phyloP scores from a whole-genome alignment of 306 rosid species.

The Vachellia collinsii region DNA sequence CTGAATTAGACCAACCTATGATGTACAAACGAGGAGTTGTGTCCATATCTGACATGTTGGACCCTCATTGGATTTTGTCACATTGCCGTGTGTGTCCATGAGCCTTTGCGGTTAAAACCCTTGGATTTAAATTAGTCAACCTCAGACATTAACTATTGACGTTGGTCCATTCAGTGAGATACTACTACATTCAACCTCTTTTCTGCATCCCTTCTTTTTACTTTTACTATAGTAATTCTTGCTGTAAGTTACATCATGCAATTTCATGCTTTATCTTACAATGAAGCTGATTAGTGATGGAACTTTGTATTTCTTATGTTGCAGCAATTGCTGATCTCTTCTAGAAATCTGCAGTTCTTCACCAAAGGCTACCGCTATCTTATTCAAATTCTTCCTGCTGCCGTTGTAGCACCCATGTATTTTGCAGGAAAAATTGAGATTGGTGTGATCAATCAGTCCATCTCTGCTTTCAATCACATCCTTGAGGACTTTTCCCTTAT shows the following conservation, averaged over 20 bases:
- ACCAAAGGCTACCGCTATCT: conserved; percentile 87
- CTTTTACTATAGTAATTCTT: background rate
- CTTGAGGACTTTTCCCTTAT: conserved; percentile 91
- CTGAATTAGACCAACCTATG: background rate
- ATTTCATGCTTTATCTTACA: conserved; percentile 22
- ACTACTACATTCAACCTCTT: conserved; percentile 3
- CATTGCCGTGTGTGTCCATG: background rate
- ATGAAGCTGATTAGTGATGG: conserved; percentile 11
- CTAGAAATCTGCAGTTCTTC: conserved; percentile 91
- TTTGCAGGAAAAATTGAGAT: conserved; percentile 94
- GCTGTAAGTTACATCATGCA: background rate
- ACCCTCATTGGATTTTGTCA: background rate
- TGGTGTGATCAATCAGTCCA: conserved; percentile 95
- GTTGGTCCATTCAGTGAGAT: conserved; percentile 12
- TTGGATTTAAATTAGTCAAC: background rate
- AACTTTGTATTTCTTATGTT: conserved; percentile 31
- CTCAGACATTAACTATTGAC: background rate
- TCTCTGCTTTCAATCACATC: conserved; percentile 94
- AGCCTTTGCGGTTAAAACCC: background rate
- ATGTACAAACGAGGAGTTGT: background rate
- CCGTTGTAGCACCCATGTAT: conserved; percentile 96
- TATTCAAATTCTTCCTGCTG: conserved; percentile 96
- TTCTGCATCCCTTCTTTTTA: too few relatives aligned
- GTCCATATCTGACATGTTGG: background rate
- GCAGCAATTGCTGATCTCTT: conserved; percentile 85